These are phyloP conservation scores for Kodamaea kaohsiungensis DNA, from an alignment of 805 yeast species.

Conservation along the genomic window DNA sequence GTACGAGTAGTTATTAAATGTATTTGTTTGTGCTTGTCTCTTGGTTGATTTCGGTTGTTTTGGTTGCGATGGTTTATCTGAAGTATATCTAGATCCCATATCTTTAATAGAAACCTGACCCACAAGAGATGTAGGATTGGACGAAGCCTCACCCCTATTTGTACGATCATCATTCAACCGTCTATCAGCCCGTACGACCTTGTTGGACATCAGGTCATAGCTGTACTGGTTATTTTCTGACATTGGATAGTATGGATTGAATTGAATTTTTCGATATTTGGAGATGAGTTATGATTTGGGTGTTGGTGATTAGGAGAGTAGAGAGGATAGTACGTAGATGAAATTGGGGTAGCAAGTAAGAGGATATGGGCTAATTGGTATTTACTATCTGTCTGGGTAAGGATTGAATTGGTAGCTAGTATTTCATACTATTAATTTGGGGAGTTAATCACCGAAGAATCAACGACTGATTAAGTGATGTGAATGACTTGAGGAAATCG, in stretches of 20 bases:
- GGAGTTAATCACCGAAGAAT: no score
- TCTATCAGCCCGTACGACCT: constrained; percentile 54
- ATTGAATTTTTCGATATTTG: not conserved
- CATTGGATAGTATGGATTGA: not conserved
- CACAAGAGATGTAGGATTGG: constrained; percentile 69
- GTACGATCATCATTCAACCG: constrained; percentile 22
- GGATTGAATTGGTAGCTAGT: not conserved
- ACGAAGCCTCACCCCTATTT: constrained; percentile 43
- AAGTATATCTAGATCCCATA: constrained; percentile 57
- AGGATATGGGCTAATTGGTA: no score
- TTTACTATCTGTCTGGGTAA: not conserved
- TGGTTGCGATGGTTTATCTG: constrained; percentile 11
- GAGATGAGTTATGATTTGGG: constrained; percentile 1
- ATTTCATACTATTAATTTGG: no score
- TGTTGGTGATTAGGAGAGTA: not conserved
- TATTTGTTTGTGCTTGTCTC: constrained; percentile 11
- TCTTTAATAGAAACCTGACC: constrained; percentile 70
- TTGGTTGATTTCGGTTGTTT: constrained; percentile 2
- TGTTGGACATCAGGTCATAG: constrained; percentile 75
- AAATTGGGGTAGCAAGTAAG: not conserved
- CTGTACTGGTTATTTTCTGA: constrained; percentile 40
- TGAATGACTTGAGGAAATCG: no score
- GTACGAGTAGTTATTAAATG: constrained; percentile 13
- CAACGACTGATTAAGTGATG: no score
- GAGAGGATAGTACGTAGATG: not conserved